Base-by-base conservation (phyloP, 257 asterid species). In the Scutellaria barbata region DNA sequence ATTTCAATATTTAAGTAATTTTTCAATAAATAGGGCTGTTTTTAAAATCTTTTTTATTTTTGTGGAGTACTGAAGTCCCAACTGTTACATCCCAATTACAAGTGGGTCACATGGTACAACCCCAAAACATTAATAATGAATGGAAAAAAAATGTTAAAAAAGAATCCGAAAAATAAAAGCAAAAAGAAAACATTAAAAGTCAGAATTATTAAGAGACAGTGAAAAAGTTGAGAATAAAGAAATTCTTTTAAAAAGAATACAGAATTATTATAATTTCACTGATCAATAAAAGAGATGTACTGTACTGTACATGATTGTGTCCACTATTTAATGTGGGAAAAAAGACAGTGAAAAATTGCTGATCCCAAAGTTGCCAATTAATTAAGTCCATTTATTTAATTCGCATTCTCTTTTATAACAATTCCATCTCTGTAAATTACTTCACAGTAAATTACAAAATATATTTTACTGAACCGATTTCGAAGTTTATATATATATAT, bases 101-200 rank as follows among this genome's bases (percentile, higher is more conserved):
- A 78, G 76, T 68, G 73, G 72, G 68, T 67, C 78, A 67, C 82
- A 73, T 68, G 78, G 78, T 56, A 63, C 63, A 33, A 54, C 63
- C 39, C 12, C 35, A 69, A 69, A 63, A 48, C 43, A 74, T 40
- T 50, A 66, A 54, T 39, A 57, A 66, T 59, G 42, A 68, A 61
- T 61, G 60, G 60, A n/a, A 50, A 55, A 61, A 69, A 59, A 14
- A 74, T 62, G 45, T 60, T 51, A 75, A 52, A 61, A 25, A 66
- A 30, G 35, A 30, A 30, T 4, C 5, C 4, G 35, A 30, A 30
- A 30, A 30, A 30, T 41, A 16, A 59, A 53, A 54, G 18, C 5
- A 33, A 7, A 10, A 46, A 40, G 8, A 63, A 40, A 40, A 22
- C 17, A 47, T 5, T 16, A 12, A 68, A 69, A 77, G 74, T 52